A percentile compares a stretch with the other conserved stretches of the same genome.
Evolutionary conservation across 306 rosid species (phyloP).

Genomic region (Fragaria nilgerrensis): DNA sequence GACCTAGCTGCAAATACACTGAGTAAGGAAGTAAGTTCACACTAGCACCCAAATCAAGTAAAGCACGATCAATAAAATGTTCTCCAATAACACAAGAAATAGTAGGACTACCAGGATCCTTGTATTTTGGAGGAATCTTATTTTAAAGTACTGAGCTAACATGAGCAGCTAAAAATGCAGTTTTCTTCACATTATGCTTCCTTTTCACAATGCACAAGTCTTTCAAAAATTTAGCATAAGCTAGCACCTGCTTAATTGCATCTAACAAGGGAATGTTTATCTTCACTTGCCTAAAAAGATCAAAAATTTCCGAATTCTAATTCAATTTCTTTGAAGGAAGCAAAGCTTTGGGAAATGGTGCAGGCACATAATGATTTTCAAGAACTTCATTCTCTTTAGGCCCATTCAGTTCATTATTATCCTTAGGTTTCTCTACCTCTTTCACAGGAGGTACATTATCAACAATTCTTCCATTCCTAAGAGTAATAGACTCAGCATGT

Average conservation of each 20-base stretch:
- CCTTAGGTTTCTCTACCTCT: background rate
- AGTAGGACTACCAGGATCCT: background rate
- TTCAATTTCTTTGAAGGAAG: background rate
- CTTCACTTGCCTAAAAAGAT: background rate
- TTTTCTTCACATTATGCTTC: background rate
- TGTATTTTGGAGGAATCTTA: background rate
- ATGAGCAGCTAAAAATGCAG: background rate
- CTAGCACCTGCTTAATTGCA: background rate
- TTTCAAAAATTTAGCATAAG: background rate
- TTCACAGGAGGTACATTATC: background rate
- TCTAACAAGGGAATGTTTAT: background rate
- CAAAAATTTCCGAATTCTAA: background rate
- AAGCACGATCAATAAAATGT: background rate
- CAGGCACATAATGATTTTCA: background rate
- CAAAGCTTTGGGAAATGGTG: background rate
- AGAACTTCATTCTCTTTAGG: background rate
- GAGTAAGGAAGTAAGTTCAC: background rate
- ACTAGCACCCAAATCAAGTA: slow-evolving; percentile 7
- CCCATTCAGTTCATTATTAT: background rate
- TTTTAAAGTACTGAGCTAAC: background rate
- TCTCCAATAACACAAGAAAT: background rate
- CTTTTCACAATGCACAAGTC: background rate
- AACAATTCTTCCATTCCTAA: background rate
- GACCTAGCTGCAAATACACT: background rate
- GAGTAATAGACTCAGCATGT: background rate